Conservation (phyloP, 2,329 filamentous ascomycete species). For the Pseudogymnoascus verrucosus region DNA sequence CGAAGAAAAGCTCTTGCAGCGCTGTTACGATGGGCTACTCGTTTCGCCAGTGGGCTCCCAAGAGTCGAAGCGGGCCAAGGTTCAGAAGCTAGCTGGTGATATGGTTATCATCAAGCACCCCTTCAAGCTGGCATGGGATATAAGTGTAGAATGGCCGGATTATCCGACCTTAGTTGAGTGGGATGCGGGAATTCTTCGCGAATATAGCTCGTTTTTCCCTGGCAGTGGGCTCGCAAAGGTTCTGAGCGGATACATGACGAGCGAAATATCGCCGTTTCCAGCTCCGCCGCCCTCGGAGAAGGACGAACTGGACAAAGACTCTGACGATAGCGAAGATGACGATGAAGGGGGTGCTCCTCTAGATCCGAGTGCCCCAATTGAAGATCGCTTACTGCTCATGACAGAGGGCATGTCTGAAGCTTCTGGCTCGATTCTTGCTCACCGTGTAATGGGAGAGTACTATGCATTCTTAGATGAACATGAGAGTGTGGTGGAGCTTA, state of each 20-base stretch:
- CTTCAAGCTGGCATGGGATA: constrained; percentile 82
- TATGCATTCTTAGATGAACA: constrained; percentile 81
- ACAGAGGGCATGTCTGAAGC: constrained; percentile 58
- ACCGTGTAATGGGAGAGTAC: constrained; percentile 75
- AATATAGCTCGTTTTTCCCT: constrained; percentile 79
- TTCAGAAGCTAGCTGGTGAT: constrained; percentile 70
- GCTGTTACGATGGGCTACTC: constrained; percentile 70
- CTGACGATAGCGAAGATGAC: constrained; percentile 46
- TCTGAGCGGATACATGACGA: constrained; percentile 72
- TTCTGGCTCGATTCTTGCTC: constrained; percentile 67
- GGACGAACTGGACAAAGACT: constrained; percentile 31
- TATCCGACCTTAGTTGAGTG: constrained; percentile 64
- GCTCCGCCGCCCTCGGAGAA: constrained; percentile 21
- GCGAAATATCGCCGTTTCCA: constrained; percentile 77
- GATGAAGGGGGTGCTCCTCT: constrained; percentile 45
- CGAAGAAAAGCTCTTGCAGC: constrained; percentile 81
- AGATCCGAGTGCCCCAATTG: constrained; percentile 55
- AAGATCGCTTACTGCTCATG: constrained; percentile 77
- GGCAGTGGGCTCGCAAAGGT: constrained; percentile 75
- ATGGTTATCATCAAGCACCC: constrained; percentile 97
- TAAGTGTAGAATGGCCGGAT: constrained; percentile 85
- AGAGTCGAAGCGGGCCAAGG: constrained; percentile 59
- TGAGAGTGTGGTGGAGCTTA: constrained; percentile 69
- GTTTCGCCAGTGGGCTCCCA: constrained; percentile 51
- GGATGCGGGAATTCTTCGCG: constrained; percentile 68